These are phyloP conservation scores for Tylopilus orsonianus DNA, from an alignment of 1,284 basidiomycete genomes.

Conservation along the genomic window DNA sequence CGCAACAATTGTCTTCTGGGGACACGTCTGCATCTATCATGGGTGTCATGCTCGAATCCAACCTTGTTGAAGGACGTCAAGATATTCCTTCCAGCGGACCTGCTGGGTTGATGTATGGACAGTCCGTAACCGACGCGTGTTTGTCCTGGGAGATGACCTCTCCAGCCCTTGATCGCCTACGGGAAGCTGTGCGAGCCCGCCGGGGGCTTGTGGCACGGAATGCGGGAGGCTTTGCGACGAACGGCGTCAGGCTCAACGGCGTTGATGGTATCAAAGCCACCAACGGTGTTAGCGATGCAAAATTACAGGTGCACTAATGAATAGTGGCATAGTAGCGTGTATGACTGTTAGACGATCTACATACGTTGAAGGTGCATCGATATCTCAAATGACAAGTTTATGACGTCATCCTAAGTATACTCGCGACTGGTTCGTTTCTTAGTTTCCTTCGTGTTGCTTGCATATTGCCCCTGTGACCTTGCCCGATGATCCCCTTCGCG, in stretches of 20 bases:
- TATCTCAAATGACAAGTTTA: background rate
- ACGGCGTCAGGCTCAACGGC: slow-evolving; percentile 11
- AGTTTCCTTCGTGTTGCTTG: too few relatives aligned
- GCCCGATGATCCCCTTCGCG: too few relatives aligned
- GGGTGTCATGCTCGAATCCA: slow-evolving; percentile 98
- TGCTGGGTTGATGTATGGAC: slow-evolving; percentile 80
- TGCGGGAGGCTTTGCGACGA: slow-evolving; percentile 17
- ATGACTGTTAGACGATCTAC: background rate
- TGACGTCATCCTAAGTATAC: slow-evolving; percentile 11
- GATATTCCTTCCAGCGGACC: slow-evolving; percentile 81
- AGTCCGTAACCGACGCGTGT: slow-evolving; percentile 89
- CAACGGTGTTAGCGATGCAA: slow-evolving; percentile 3
- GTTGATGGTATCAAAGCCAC: slow-evolving; percentile 1
- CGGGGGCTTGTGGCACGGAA: slow-evolving; percentile 49
- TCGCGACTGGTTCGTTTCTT: background rate
- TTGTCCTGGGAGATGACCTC: slow-evolving; percentile 88
- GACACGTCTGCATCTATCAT: slow-evolving; percentile 81
- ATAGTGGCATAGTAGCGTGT: background rate
- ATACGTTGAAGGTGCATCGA: background rate
- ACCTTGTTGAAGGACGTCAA: slow-evolving; percentile 88
- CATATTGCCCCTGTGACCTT: too few relatives aligned
- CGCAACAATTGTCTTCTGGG: slow-evolving; percentile 65
- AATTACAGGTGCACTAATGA: slow-evolving; percentile 8
- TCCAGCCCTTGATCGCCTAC: slow-evolving; percentile 75
- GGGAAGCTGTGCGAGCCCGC: slow-evolving; percentile 78